Conservation (phyloP, 495 filamentous ascomycete species). For the Acidiella bohemica region DNA sequence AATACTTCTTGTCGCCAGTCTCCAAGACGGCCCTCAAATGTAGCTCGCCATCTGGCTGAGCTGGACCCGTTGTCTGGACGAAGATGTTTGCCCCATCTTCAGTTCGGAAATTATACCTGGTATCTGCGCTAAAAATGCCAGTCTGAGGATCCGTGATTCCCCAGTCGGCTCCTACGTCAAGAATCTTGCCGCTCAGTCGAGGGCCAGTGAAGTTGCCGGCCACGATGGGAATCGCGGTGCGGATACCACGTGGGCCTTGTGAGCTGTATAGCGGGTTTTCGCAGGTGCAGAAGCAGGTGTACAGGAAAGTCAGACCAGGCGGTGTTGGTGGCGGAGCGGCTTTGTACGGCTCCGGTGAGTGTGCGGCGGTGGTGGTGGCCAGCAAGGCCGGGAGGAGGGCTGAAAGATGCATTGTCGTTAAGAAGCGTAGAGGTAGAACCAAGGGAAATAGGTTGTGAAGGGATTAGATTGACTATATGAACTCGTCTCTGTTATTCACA, state of each 20-base stretch:
- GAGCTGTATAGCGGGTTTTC: slow-evolving; percentile 1
- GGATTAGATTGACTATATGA: not conserved
- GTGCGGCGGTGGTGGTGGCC: not conserved
- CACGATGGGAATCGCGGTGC: slow-evolving; percentile 13
- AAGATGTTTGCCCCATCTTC: slow-evolving; percentile 18
- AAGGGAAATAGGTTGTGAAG: not conserved
- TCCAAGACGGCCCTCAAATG: slow-evolving; percentile 17
- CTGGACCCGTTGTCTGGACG: slow-evolving; percentile 15
- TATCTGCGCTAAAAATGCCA: not conserved
- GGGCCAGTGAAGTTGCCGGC: slow-evolving; percentile 18
- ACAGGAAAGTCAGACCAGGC: slow-evolving; percentile 15
- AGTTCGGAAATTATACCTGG: slow-evolving; percentile 14
- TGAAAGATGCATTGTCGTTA: slow-evolving; percentile 1
- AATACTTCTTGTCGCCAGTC: slow-evolving; percentile 18
- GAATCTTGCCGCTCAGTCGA: slow-evolving; percentile 10
- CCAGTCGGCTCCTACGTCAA: slow-evolving; percentile 17
- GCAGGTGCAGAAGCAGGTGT: slow-evolving; percentile 14
- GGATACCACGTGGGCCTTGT: slow-evolving; percentile 8
- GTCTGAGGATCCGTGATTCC: slow-evolving; percentile 14
- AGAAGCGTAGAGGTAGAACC: not conserved
- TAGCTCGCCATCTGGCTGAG: slow-evolving; percentile 7
- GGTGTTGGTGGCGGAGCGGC: slow-evolving; percentile 4
- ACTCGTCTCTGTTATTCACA: not conserved
- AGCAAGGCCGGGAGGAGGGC: not conserved
- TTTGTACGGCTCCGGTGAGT: not conserved